Evolutionary conservation across 805 yeast genomes (phyloP).

Genomic region (Candida fluviatilis): DNA sequence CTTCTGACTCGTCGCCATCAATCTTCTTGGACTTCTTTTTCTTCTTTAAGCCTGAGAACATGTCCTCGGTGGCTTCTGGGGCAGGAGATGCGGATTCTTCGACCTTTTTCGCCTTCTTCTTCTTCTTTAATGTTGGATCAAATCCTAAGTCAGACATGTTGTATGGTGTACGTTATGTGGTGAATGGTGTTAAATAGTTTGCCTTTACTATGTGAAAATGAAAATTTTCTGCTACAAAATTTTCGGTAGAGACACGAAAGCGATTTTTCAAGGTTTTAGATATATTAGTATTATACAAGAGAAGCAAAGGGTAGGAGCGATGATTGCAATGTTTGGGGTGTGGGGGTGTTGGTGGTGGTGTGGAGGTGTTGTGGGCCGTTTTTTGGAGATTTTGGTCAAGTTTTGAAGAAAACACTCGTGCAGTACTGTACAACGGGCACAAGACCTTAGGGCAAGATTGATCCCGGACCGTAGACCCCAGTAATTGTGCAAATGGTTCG

Average conservation of each 20-base stretch:
- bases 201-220: neutral
- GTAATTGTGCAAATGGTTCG: too few relatives aligned
- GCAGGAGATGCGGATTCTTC: slow-evolving; percentile 32
- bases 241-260: neutral
- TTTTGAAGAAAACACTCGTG: too few relatives aligned
- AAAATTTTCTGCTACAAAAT: slow-evolving; percentile 6
- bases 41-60: slow-evolving; percentile 68
- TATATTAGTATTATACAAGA: neutral
- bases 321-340: neutral
- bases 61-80: slow-evolving; percentile 44
- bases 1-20: slow-evolving; percentile 20
- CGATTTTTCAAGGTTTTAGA: too few relatives aligned
- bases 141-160: slow-evolving; percentile 55
- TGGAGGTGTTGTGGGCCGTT: neutral
- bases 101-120: slow-evolving; percentile 59
- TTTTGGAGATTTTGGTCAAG: neutral
- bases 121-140: slow-evolving; percentile 73
- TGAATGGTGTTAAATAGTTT: too few relatives aligned
- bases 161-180: too few relatives aligned
- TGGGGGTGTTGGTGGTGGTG: neutral
- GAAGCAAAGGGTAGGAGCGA: neutral
- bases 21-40: slow-evolving; percentile 68
- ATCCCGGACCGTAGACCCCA: too few relatives aligned
- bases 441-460: too few relatives aligned
- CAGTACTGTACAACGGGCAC: too few relatives aligned